These are phyloP conservation scores for Cyclotella sp. DNA, from an alignment of 108 stramenopile genomes.

Conservation along the genomic window DNA sequence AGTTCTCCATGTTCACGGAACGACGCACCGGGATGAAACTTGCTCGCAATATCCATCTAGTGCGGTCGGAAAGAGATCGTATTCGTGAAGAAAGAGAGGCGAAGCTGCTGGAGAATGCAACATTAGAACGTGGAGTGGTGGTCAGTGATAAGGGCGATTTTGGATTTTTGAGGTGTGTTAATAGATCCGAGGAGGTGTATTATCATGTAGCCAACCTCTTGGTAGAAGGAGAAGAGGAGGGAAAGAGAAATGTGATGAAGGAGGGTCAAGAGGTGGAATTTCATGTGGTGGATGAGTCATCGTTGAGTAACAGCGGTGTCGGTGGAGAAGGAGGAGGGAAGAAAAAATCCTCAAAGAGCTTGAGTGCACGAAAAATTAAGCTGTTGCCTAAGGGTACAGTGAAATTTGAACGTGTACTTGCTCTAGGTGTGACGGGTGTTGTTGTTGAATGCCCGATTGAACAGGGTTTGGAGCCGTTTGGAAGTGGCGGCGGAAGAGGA, in stretches of 20 bases:
- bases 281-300: conserved; percentile 59
- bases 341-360: conserved; percentile 29
- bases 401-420: conserved; percentile 64
- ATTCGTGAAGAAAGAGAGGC: conserved; percentile 47
- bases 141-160: conserved; percentile 64
- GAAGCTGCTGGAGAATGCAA: conserved; percentile 62
- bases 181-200: conserved; percentile 69
- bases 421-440: conserved; percentile 69
- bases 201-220: conserved; percentile 71
- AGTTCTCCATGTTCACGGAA: conserved; percentile 68
- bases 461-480: conserved; percentile 37
- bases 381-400: conserved; percentile 71
- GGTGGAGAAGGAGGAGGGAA: not conserved
- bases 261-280: conserved; percentile 82
- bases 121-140: conserved; percentile 71
- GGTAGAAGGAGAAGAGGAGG: conserved; percentile 27
- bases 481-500: conserved; percentile 1
- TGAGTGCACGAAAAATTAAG: conserved; percentile 69
- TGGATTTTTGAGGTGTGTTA: conserved; percentile 69
- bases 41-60: conserved; percentile 63
- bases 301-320: conserved; percentile 7
- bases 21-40: conserved; percentile 63
- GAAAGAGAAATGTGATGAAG: not conserved
- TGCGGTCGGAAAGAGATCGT: conserved; percentile 74
- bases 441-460: conserved; percentile 58